These are phyloP conservation scores for Agrocybe praecox DNA, from an alignment of 768 basidiomycete species.

Conservation along the genomic window DNA sequence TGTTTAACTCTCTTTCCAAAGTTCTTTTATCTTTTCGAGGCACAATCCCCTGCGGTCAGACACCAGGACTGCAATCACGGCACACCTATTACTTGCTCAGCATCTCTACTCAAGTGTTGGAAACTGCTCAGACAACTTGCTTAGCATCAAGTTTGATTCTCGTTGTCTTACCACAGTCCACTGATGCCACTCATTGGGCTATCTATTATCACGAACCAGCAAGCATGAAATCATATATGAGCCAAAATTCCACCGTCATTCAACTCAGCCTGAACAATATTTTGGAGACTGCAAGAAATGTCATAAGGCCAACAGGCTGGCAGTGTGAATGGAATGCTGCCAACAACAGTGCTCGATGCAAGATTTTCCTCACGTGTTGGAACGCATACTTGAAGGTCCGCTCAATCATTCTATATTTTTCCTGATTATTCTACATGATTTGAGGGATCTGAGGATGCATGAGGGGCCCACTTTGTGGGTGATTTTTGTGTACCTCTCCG, in stretches of 20 bases:
- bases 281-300: conserved; percentile 27
- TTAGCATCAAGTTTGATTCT: too few relatives aligned
- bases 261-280: conserved; percentile 17
- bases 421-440: not conserved
- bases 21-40: conserved; percentile 1
- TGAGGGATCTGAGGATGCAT: not conserved
- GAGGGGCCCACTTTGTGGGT: not conserved
- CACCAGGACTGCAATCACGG: not conserved
- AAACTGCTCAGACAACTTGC: too few relatives aligned
- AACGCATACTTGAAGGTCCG: conserved; percentile 29
- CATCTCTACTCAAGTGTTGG: too few relatives aligned
- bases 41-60: not conserved
- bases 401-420: conserved; percentile 5
- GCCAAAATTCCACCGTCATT: conserved; percentile 13
- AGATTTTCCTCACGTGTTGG: conserved; percentile 25
- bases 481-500: not conserved
- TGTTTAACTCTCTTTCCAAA: conserved; percentile 3
- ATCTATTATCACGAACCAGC: not conserved
- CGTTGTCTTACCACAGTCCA: too few relatives aligned
- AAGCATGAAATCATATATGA: conserved; percentile 25
- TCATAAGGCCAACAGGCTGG: conserved; percentile 19
- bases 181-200: too few relatives aligned
- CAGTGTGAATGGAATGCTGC: conserved; percentile 29
- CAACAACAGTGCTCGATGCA: conserved; percentile 19
- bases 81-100: too few relatives aligned